A percentile compares a stretch with the other conserved stretches of the same genome.
phyloP scores from a whole-genome alignment of 139 green algal genomes.

The Tetraselmis striata region DNA sequence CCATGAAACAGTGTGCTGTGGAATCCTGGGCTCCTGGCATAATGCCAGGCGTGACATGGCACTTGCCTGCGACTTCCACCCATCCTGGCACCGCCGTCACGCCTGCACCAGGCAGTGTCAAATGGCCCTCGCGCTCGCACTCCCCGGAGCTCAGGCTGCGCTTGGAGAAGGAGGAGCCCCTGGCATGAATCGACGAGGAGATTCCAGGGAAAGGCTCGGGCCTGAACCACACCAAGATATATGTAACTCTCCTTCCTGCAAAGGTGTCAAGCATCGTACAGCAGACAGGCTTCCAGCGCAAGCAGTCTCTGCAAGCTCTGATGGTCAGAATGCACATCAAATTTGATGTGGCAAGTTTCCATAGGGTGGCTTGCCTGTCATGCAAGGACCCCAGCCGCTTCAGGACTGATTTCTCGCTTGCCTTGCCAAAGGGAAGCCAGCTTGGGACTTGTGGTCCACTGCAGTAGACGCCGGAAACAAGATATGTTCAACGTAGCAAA shows the following conservation, averaged over 20 bases:
- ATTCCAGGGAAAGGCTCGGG: background rate
- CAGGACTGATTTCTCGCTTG: background rate
- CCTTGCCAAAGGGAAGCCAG: background rate
- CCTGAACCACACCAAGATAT: too few relatives aligned
- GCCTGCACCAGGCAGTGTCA: background rate
- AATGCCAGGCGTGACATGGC: too few relatives aligned
- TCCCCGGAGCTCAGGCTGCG: background rate
- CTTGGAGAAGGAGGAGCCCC: background rate
- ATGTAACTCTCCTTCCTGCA: too few relatives aligned
- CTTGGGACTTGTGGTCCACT: background rate
- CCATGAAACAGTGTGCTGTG: too few relatives aligned
- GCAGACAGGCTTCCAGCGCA: too few relatives aligned
- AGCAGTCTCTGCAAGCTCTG: too few relatives aligned
- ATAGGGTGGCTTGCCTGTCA: background rate
- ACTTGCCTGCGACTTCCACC: background rate
- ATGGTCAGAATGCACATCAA: too few relatives aligned
- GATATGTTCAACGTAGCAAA: too few relatives aligned
- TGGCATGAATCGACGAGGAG: background rate
- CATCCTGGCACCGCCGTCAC: background rate
- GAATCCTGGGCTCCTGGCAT: too few relatives aligned
- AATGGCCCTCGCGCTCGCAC: background rate
- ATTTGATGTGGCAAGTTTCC: too few relatives aligned
- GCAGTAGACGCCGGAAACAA: background rate
- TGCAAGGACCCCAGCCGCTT: background rate
- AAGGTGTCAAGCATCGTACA: too few relatives aligned